Evolutionary conservation across 345 rosid species (phyloP), one percentile per base, ranked within the genome.

Genomic region (Eucalyptus paniculata): DNA sequence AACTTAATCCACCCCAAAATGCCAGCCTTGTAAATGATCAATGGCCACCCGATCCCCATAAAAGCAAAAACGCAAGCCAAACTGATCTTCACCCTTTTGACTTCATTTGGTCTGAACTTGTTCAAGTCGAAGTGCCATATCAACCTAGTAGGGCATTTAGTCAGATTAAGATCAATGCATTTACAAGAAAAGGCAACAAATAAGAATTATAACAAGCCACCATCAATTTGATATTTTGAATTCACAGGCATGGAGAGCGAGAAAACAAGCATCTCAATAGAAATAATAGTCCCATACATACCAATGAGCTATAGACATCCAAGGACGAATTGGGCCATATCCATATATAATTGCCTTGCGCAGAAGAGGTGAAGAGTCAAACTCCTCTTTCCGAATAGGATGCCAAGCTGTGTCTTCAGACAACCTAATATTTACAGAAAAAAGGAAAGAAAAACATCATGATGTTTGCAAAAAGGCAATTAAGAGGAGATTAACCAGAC

Each of bases 271-370:
- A 85, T 44, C 50, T 18, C 45, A 65, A 50, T 47, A 3, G 28
- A 30, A 49, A 40, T 24, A 49, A 67, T 51, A 82, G 37, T 13
- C 5, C 86, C 50, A 67, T 91, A 34, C 32, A 58, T 87, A 97
- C 99, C 99, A 97, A 88, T 97, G 99, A 94, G 93, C 98, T 91
- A 97, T 95, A 87, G 99, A 97, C 97, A 97, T 94, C 99, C 96
- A 97, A 88, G 99, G 96, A 87, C 99, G 92, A 88, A 97, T 91
- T n/a, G 99, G 99, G 24, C 99, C 99, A 90, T 97, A 97, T 87
- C 97, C 99, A 87, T 88, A 93, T 50, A 95, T 93, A 87, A 97
- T 93, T 72, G 98, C 96, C 89, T 97, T 97, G 88, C 97, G 95
- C 87, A 96, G 72, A 69, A 88, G 12, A 54, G 98, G 94, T 34